These are phyloP conservation scores for Roridomyces roridus DNA, from an alignment of 768 basidiomycete genomes.

Conservation along the genomic window DNA sequence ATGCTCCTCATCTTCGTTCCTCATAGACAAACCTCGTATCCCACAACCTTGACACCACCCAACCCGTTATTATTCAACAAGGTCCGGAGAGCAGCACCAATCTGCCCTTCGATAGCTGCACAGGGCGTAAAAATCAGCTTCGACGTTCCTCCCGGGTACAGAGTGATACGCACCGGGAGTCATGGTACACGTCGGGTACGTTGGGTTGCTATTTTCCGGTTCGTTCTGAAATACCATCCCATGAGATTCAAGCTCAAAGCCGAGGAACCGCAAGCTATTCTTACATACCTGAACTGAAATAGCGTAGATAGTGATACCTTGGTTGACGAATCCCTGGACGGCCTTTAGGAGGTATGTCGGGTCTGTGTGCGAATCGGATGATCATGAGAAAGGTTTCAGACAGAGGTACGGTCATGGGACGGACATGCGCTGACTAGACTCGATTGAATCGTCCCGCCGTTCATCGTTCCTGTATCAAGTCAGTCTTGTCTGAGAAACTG, in stretches of 20 bases:
- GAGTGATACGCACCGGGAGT: neutral
- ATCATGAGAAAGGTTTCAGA: neutral
- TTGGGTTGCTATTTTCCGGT: slow-evolving; percentile 62
- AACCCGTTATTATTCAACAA: slow-evolving; percentile 70
- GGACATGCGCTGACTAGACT: slow-evolving; percentile 37
- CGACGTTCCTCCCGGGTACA: neutral
- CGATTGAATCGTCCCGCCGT: slow-evolving; percentile 64
- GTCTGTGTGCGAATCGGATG: slow-evolving; percentile 44
- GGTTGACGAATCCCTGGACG: slow-evolving; percentile 67
- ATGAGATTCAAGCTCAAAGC: too few relatives aligned
- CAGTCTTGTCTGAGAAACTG: too few relatives aligned
- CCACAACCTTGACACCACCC: slow-evolving; percentile 63
- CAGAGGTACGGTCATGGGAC: too few relatives aligned
- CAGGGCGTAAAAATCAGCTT: slow-evolving; percentile 38
- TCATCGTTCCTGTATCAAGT: slow-evolving; percentile 59
- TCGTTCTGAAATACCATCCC: slow-evolving; percentile 58
- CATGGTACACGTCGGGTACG: slow-evolving; percentile 56
- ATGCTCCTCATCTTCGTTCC: too few relatives aligned
- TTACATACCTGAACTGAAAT: slow-evolving; percentile 49
- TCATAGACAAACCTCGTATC: slow-evolving; percentile 39
- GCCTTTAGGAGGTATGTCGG: slow-evolving; percentile 74
- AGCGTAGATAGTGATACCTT: slow-evolving; percentile 67
- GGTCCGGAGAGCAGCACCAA: slow-evolving; percentile 59
- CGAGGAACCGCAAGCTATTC: too few relatives aligned
- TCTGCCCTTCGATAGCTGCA: slow-evolving; percentile 61